These are phyloP conservation scores for Talaromyces trachyspermus DNA, from an alignment of 495 filamentous ascomycete genomes.

Conservation along the genomic window DNA sequence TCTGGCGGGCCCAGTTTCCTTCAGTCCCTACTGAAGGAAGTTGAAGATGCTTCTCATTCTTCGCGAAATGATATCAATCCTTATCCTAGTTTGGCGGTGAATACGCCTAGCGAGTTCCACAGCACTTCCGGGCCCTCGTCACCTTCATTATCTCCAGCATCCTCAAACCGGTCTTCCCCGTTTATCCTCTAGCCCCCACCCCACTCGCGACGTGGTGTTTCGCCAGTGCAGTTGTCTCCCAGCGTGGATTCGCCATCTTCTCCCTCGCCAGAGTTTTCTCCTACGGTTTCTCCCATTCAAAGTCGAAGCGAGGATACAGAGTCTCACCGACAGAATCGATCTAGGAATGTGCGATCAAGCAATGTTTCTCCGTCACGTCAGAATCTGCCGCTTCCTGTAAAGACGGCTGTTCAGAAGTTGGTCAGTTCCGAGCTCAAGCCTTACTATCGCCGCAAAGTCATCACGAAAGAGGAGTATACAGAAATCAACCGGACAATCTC, in stretches of 20 bases:
- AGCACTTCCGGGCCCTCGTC: slow-evolving; percentile 55
- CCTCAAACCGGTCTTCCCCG: slow-evolving; percentile 61
- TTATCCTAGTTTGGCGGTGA: slow-evolving; percentile 41
- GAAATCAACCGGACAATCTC: slow-evolving; percentile 81
- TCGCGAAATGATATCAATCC: slow-evolving; percentile 44
- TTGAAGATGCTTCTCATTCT: slow-evolving; percentile 59
- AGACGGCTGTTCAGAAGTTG: slow-evolving; percentile 74
- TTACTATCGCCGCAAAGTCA: slow-evolving; percentile 56
- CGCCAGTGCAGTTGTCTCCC: slow-evolving; percentile 62
- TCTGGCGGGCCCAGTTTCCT: slow-evolving; percentile 58
- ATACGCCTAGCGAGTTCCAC: slow-evolving; percentile 32
- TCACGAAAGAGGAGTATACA: slow-evolving; percentile 79
- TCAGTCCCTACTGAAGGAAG: slow-evolving; percentile 76
- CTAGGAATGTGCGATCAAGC: slow-evolving; percentile 30
- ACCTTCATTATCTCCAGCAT: slow-evolving; percentile 63
- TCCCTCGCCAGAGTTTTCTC: slow-evolving; percentile 42
- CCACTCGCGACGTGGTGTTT: slow-evolving; percentile 53
- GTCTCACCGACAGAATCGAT: neutral
- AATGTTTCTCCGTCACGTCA: slow-evolving; percentile 50
- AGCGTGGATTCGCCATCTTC: slow-evolving; percentile 54
- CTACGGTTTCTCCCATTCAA: slow-evolving; percentile 20
- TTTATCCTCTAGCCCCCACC: slow-evolving; percentile 66
- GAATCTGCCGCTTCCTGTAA: slow-evolving; percentile 60
- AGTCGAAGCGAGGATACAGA: slow-evolving; percentile 2
- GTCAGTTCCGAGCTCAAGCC: slow-evolving; percentile 71